Evolutionary conservation across 1,284 basidiomycete species (phyloP).

Genomic region (Fomitopsis pinicola): DNA sequence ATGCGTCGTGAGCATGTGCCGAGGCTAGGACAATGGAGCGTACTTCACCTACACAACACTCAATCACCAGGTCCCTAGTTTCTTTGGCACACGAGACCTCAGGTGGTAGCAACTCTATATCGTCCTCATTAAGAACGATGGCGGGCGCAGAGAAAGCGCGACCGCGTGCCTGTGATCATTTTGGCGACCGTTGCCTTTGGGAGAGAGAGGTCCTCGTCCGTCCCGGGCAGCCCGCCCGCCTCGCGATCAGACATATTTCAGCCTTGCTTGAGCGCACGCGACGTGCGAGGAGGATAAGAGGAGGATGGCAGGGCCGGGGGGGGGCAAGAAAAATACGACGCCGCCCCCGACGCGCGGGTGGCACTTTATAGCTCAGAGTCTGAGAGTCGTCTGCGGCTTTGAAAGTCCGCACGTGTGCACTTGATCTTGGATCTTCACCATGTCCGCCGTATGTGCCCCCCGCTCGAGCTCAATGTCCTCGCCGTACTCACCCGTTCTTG

Average conservation of each 20-base stretch:
- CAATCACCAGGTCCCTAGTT: constrained; percentile 93
- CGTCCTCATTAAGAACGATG: background rate
- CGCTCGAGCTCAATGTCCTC: background rate
- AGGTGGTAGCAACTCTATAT: constrained; percentile 81
- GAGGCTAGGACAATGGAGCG: background rate
- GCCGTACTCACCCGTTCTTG: constrained; percentile 14
- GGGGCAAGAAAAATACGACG: constrained; percentile 8
- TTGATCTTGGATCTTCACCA: constrained; percentile 40
- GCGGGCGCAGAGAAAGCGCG: constrained; percentile 1
- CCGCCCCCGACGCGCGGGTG: constrained; percentile 11
- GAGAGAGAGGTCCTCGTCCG: constrained; percentile 90
- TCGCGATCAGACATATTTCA: constrained; percentile 81
- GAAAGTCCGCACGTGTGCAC: constrained; percentile 52
- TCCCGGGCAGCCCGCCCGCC: constrained; percentile 48
- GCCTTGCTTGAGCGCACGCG: background rate
- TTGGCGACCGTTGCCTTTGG: constrained; percentile 98
- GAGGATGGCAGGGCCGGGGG: constrained; percentile 2
- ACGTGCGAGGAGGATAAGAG: background rate
- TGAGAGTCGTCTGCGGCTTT: constrained; percentile 29
- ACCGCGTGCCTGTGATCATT: constrained; percentile 81
- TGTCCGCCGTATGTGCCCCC: constrained; percentile 43
- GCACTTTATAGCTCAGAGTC: constrained; percentile 19
- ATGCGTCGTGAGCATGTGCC: constrained; percentile 10
- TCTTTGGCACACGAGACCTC: constrained; percentile 95
- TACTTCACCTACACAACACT: constrained; percentile 93